Base-by-base conservation (phyloP, 352 stramenopile species). In the Aphanomyces stellatus region DNA sequence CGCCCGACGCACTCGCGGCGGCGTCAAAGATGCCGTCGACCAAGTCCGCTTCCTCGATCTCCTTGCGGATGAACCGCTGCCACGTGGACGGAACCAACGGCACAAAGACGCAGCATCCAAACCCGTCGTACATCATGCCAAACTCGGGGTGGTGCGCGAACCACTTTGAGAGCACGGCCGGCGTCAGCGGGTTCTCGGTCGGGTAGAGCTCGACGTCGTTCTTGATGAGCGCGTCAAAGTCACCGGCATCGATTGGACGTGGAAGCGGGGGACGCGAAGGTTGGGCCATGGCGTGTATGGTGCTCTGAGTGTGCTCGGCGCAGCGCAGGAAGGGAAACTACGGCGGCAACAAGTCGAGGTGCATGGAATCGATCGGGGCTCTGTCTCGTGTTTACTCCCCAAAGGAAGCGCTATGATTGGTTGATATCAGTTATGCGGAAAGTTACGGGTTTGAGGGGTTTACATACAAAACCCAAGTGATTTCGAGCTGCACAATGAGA, bases 111-210 rank as follows among this genome's bases (percentile, higher is more conserved):
- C 57, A 65, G 25, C 57, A 65, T 10, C 57, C 57, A 49, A 65
- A 65, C 27, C 11, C 22, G 13, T 65, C 57, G 57, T 65, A 65
- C 15, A 65, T 65, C 57, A 65, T 65, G 34, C 57, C 57, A 55
- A 65, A 65, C 31, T 65, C 34, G 15, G 57, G 34, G 22, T 65
- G 43, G 17, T 17, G 34, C 11, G 11, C 5, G 24, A 53, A 65
- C 57, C 57, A 65, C 35, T 55, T 49, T 41, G 57, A 28, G 10
- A 65, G 19, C 1, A 51, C 43, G 6, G 11, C 15, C 6, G 57
- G 41, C 13, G 57, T 65, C 34, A 65, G 31, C 8, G 57, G 57
- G 10, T 49, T 65, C 5, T 65, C 57, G 5, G 57, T 65, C 19
- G 57, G 57, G 31, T 65, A 65, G 7, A 65, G 28, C 43, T 65